These are phyloP conservation scores for Verticillium albo-atrum DNA, from an alignment of 2,329 filamentous ascomycete genomes.

Conservation along the genomic window DNA sequence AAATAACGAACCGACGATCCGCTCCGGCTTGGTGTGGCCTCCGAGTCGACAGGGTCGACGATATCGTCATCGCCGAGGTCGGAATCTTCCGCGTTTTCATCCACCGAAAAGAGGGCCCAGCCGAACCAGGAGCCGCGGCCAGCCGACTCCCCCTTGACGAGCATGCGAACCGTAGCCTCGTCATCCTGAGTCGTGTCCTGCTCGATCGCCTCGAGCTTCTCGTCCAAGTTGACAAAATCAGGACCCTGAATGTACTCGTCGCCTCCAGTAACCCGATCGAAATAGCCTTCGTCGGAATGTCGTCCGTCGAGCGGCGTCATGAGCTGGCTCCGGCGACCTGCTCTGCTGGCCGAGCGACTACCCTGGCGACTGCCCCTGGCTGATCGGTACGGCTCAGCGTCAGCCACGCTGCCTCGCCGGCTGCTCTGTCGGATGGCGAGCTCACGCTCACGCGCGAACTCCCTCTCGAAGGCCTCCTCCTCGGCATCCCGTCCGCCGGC, in stretches of 20 bases:
- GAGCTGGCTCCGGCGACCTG: conserved; percentile 35
- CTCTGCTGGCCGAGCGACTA: conserved; percentile 46
- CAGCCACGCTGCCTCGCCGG: conserved; percentile 39
- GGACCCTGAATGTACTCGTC: conserved; percentile 43
- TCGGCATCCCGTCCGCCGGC: conserved; percentile 46
- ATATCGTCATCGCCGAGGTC: conserved; percentile 34
- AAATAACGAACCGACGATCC: conserved; percentile 30
- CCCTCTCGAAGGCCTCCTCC: conserved; percentile 47
- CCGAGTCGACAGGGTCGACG: conserved; percentile 13
- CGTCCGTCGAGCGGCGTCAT: conserved; percentile 38
- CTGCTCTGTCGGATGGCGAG: conserved; percentile 42
- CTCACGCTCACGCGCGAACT: conserved; percentile 46
- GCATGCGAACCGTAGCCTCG: conserved; percentile 52
- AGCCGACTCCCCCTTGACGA: conserved; percentile 49
- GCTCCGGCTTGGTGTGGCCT: conserved; percentile 15
- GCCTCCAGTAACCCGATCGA: conserved; percentile 21
- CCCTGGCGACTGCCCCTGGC: conserved; percentile 21
- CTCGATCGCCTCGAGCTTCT: conserved; percentile 52
- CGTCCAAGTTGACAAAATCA: conserved; percentile 60
- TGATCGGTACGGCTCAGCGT: conserved; percentile 17
- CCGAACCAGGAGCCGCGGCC: conserved; percentile 56
- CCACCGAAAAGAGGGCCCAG: conserved; percentile 59
- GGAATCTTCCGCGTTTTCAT: conserved; percentile 52
- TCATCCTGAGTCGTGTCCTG: conserved; percentile 48
- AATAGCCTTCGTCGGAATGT: conserved; percentile 39